Evolutionary conservation across 1,284 basidiomycete species (phyloP).

Genomic region (Xanthoconium separans): DNA sequence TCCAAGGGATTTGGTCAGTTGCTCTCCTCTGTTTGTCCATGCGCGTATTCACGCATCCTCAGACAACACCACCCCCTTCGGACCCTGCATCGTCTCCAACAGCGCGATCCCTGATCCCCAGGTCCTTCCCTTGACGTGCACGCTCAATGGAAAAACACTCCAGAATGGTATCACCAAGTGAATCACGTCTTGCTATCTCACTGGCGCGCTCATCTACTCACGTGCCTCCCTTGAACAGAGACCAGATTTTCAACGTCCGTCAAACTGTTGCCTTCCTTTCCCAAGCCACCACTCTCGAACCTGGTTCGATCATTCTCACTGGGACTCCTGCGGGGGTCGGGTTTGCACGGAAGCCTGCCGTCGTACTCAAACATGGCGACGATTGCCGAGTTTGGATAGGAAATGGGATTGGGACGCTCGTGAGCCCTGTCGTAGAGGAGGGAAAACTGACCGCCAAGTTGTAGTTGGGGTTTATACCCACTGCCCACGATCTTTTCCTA

Average conservation of each 20-base stretch:
- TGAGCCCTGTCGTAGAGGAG: constrained; percentile 75
- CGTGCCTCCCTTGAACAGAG: constrained; percentile 37
- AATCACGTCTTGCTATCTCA: constrained; percentile 19
- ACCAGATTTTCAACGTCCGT: constrained; percentile 72
- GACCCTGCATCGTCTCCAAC: constrained; percentile 73
- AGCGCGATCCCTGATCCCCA: constrained; percentile 70
- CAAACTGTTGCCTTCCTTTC: constrained; percentile 79
- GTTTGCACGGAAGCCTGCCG: constrained; percentile 66
- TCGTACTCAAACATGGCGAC: constrained; percentile 78
- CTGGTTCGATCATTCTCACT: constrained; percentile 82
- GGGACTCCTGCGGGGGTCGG: constrained; percentile 80
- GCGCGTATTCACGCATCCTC: neutral
- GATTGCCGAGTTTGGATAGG: constrained; percentile 66
- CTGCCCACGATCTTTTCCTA: too few relatives aligned
- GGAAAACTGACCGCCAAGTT: constrained; percentile 15
- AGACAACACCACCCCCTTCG: constrained; percentile 78
- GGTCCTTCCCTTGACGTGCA: constrained; percentile 59
- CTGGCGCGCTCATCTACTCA: neutral
- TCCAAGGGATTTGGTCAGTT: constrained; percentile 75
- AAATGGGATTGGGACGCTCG: constrained; percentile 67
- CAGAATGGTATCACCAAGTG: constrained; percentile 78
- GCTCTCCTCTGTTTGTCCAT: neutral
- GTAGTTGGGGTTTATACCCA: neutral
- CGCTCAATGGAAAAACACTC: constrained; percentile 65
- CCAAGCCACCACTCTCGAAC: constrained; percentile 81